These are phyloP conservation scores for Debaryomyces subglobosus DNA, from an alignment of 1,139 yeast genomes.

Conservation along the genomic window DNA sequence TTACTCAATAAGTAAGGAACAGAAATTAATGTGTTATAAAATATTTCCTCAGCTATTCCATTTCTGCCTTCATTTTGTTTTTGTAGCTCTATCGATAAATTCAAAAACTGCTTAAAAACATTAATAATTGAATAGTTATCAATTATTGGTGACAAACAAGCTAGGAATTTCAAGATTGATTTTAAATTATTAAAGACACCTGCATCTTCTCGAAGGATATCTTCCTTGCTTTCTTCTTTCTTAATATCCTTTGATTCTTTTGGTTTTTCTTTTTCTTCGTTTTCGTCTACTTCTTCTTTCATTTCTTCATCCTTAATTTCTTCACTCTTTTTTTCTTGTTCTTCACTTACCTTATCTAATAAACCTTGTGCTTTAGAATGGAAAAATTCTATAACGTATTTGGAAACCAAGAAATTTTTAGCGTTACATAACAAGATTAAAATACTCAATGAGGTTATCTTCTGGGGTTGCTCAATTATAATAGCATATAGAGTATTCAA, in stretches of 20 bases:
- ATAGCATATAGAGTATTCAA: conserved; percentile 70
- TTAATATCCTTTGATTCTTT: conserved; percentile 18
- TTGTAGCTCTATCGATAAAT: conserved; percentile 61
- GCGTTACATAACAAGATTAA: conserved; percentile 70
- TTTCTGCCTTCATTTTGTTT: conserved; percentile 39
- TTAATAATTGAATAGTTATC: conserved; percentile 53
- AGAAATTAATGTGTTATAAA: conserved; percentile 62
- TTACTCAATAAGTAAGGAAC: conserved; percentile 69
- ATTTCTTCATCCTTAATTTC: conserved; percentile 3
- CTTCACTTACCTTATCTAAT: conserved; percentile 33
- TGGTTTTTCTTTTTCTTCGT: conserved; percentile 17
- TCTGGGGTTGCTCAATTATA: conserved; percentile 88
- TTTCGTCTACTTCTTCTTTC: conserved; percentile 18
- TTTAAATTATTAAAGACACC: conserved; percentile 78
- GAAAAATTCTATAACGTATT: conserved; percentile 68
- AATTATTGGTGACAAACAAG: conserved; percentile 64
- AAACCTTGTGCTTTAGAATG: conserved; percentile 63
- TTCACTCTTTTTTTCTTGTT: conserved; percentile 14
- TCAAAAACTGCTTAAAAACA: conserved; percentile 58
- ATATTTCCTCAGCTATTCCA: conserved; percentile 71
- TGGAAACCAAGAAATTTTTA: conserved; percentile 68
- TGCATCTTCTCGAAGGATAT: conserved; percentile 42
- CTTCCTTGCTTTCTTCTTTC: conserved; percentile 19
- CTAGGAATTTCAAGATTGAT: conserved; percentile 68
- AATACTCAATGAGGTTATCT: conserved; percentile 71